These are phyloP conservation scores for Rhodotorula graminis DNA, from an alignment of 768 basidiomycete genomes.

Conservation along the genomic window DNA sequence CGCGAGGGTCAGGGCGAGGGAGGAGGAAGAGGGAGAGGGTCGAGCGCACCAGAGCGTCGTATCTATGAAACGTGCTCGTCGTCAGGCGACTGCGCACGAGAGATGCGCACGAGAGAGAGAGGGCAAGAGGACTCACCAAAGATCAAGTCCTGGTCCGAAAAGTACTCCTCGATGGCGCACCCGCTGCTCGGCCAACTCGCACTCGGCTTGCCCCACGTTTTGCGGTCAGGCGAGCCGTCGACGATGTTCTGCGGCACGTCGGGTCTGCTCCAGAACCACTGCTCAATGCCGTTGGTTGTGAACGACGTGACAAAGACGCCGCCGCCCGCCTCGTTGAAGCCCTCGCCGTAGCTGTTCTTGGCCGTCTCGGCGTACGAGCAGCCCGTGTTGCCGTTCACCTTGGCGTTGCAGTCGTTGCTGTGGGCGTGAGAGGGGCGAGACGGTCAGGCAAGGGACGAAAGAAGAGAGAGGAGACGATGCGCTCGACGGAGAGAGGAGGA, in stretches of 20 bases:
- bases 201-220: conserved; percentile 18
- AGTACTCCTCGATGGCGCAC: conserved; percentile 23
- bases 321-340: conserved; percentile 23
- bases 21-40: background rate
- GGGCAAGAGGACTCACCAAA: background rate
- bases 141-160: conserved; percentile 3
- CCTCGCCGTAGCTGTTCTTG: conserved; percentile 6
- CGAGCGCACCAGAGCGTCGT: conserved; percentile 14
- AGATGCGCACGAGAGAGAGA: background rate
- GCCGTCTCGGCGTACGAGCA: conserved; percentile 19
- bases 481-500: background rate
- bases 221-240: conserved; percentile 7
- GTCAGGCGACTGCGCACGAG: background rate
- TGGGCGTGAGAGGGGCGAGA: too few relatives aligned
- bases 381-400: conserved; percentile 19
- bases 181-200: conserved; percentile 9
- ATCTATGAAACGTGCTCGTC: background rate
- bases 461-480: background rate
- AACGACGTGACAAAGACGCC: conserved; percentile 14
- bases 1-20: background rate
- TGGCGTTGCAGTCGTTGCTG: conserved; percentile 28
- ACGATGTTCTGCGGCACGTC: conserved; percentile 23
- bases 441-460: background rate
- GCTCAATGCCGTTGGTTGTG: conserved; percentile 2
- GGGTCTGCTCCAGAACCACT: conserved; percentile 22